Base-by-base conservation (phyloP, 495 filamentous ascomycete species). In the Hamigera avellanea region DNA sequence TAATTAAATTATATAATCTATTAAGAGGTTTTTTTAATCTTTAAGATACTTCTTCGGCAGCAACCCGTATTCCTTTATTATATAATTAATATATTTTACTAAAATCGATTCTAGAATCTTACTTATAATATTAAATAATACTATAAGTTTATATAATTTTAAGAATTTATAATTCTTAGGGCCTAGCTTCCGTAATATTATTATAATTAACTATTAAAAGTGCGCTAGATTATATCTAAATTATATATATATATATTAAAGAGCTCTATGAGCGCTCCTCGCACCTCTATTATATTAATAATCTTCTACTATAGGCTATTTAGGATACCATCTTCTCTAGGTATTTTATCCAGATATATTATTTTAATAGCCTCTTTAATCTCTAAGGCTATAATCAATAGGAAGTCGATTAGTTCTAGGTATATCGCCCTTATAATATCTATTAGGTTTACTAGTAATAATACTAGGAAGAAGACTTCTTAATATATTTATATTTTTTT, bases 181-280 rank as follows among this genome's bases (percentile, higher is more conserved):
- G n/a, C n/a, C n/a, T 6, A 29, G 37, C 23, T 64, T 66, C 8
- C 49, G 43, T 0, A 61, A 49, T 0, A 52, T 43, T 0, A 64
- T 37, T 10, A 45, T 61, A 12, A 38, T 46, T 0, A 42, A 47
- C 23, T 41, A n/a, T 27, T 51, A 47, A 31, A 55, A 60, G 28
- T 52, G 27, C 15, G 18, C 28, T 25, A 42, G 49, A 27, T 38
- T 48, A 42, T 56, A 45, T 6, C 50, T 45, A 6, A 28, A 17
- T 8, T 29, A 19, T 0, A 59, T 14, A 33, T 40, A 26, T 26
- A 52, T 0, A 34, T 35, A n/a, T 56, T 43, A 36, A 54, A 60
- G 23, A 59, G 37, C 8, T 33, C 16, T 1, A 35, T 41, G n/a
- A 49, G 14, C 7, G 23, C 28, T 3, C 12, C 8, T 12, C 44